A percentile compares a stretch with the other conserved stretches of the same genome.
Evolutionary conservation across 108 stramenopile genomes (phyloP).

Genomic region (Nitzschia sp.): DNA sequence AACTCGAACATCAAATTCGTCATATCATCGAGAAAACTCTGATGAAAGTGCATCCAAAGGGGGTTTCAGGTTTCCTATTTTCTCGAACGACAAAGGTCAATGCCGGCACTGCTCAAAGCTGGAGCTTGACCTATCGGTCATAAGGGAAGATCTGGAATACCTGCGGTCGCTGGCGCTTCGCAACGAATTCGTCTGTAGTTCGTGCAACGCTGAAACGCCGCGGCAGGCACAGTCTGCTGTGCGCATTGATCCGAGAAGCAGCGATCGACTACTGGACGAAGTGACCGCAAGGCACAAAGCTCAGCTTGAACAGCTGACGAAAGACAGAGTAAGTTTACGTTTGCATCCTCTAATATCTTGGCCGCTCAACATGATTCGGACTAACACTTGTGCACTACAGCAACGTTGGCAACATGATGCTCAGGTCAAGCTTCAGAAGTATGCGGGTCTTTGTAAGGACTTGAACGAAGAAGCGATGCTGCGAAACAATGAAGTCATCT

Average conservation of each 20-base stretch:
- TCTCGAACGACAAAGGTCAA: background rate
- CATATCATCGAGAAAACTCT: background rate
- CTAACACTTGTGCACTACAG: background rate
- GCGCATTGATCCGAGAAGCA: constrained; percentile 7
- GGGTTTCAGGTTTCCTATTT: constrained; percentile 11
- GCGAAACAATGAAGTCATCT: constrained; percentile 53
- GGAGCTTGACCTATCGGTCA: background rate
- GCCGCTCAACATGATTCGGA: background rate
- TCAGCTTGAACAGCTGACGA: constrained; percentile 60
- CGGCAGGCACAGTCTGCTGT: background rate
- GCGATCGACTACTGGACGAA: constrained; percentile 33
- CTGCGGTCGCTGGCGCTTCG: constrained; percentile 44
- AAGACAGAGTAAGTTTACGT: constrained; percentile 50
- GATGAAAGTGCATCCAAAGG: background rate
- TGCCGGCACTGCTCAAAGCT: constrained; percentile 10
- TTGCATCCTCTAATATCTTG: background rate
- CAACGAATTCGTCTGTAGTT: constrained; percentile 38
- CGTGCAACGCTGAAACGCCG: constrained; percentile 22
- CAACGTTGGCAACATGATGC: constrained; percentile 11
- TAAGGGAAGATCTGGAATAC: constrained; percentile 47
- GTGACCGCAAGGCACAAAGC: constrained; percentile 52
- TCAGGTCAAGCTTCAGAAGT: constrained; percentile 50
- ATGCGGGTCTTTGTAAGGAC: constrained; percentile 64
- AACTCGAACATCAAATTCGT: background rate
- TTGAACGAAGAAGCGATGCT: constrained; percentile 63